These are phyloP conservation scores for Ploettnerulaceae sp. DNA, from an alignment of 2,329 filamentous ascomycete genomes.

Conservation along the genomic window DNA sequence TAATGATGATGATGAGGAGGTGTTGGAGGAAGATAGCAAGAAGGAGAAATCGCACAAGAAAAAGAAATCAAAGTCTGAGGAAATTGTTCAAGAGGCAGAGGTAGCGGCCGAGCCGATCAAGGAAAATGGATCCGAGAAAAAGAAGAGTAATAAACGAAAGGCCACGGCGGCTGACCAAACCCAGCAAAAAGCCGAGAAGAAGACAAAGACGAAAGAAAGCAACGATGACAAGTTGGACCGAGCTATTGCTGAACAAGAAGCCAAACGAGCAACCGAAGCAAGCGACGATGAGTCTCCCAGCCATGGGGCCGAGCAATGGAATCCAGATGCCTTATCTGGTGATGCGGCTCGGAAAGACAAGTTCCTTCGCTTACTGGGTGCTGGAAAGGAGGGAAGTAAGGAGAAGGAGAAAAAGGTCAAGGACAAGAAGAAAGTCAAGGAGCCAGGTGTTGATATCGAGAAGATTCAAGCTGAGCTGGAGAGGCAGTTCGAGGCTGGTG, in stretches of 20 bases:
- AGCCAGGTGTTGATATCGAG: slow-evolving; percentile 19
- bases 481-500: slow-evolving; percentile 35
- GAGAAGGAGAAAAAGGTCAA: slow-evolving; percentile 11
- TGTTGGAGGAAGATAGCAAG: slow-evolving; percentile 17
- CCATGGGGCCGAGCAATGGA: slow-evolving; percentile 26
- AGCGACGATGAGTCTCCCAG: neutral
- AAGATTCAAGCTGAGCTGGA: slow-evolving; percentile 35
- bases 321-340: slow-evolving; percentile 31
- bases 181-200: slow-evolving; percentile 9
- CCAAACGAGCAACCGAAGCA: slow-evolving; percentile 2
- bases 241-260: slow-evolving; percentile 8
- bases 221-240: slow-evolving; percentile 9
- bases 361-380: slow-evolving; percentile 35
- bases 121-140: slow-evolving; percentile 13
- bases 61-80: neutral
- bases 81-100: neutral
- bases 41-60: slow-evolving; percentile 6
- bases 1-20: slow-evolving; percentile 3
- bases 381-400: slow-evolving; percentile 23
- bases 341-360: slow-evolving; percentile 33
- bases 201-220: slow-evolving; percentile 4
- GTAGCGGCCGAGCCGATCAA: neutral
- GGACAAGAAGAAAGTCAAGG: slow-evolving; percentile 14
- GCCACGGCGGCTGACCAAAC: slow-evolving; percentile 11
- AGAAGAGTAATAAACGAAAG: slow-evolving; percentile 15